Base-by-base conservation (phyloP, 345 rosid species). In the Eucalyptus camaldulensis region DNA sequence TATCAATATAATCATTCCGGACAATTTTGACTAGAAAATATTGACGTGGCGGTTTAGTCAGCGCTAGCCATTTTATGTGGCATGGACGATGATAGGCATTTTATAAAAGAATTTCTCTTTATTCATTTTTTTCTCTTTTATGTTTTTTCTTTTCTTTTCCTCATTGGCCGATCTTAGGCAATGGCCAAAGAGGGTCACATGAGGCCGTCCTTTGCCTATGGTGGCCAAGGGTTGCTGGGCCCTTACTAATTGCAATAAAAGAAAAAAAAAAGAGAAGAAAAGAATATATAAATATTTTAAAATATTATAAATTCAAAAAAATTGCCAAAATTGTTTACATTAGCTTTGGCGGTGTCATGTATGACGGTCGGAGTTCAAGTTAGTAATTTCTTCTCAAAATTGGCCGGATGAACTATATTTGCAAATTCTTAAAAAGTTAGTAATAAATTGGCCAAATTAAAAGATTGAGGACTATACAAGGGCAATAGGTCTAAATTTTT, bases 41-140 rank as follows among this genome's bases (percentile, higher is more conserved):
- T 3, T 24, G 1, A 24, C 0, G 3, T 56, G 29, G 62, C 0
- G 3, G 13, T 56, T 1, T 2, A 56, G 62, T 56, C 0, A 8
- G 6, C 3, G 1, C 6, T 24, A 24, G 12, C 29, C 1, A 56
- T 56, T 24, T 2, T 56, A 56, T 56, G 62, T 22, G 62, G 62
- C 0, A 6, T 56, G 62, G 29, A 24, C 2, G 8, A 10, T 56
- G 13, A 25, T 56, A 56, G 62, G 10, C 29, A 56, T 56, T 56
- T 56, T 56, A 10, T 56, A 8, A 56, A 56, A 24, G 0, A 22
- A 56, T 2, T 53, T 7, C 5, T 53, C 24, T 53, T 53, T 56
- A 24, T 56, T 56, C 6, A 56, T 56, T 56, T 54, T 51, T 16
- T 51, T 54, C 27, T 54, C 27, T 56, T 56, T 56, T 19, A 19